phyloP scores from a whole-genome alignment of 2,329 filamentous ascomycete genomes.

The Chaetomium sp. region DNA sequence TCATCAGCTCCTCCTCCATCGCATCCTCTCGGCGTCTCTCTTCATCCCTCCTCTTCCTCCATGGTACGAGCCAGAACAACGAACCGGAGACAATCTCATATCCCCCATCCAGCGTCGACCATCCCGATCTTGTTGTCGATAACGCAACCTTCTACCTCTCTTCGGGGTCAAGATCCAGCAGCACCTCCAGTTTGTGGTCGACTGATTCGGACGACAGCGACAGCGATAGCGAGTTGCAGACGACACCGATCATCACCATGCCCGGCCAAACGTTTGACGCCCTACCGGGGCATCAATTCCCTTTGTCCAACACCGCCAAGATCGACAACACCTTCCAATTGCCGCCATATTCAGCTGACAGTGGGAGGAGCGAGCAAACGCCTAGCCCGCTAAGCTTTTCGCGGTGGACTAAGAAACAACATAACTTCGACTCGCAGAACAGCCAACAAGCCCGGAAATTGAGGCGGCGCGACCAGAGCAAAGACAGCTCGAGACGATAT shows the following conservation, averaged over 20 bases:
- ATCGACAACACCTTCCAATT: constrained; percentile 8
- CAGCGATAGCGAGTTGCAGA: neutral
- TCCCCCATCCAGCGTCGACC: neutral
- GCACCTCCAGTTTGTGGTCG: constrained; percentile 12
- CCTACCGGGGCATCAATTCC: constrained; percentile 8
- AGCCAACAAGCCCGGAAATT: constrained; percentile 6
- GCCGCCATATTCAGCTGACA: constrained; percentile 17
- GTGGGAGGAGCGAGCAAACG: constrained; percentile 16
- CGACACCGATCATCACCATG: constrained; percentile 14
- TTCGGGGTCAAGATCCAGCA: constrained; percentile 20
- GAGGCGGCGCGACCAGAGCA: constrained; percentile 7
- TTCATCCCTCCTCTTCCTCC: neutral
- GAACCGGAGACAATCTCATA: neutral
- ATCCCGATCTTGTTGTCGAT: constrained; percentile 7
- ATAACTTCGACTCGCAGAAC: constrained; percentile 9
- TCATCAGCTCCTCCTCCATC: constrained; percentile 14
- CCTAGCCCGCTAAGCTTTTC: constrained; percentile 20
- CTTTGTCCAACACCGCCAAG: neutral
- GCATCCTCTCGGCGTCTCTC: neutral
- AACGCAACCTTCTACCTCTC: constrained; percentile 21
- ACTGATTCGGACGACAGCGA: constrained; percentile 6
- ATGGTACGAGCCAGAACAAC: neutral
- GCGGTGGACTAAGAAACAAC: constrained; percentile 22
- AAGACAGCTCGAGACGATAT: constrained; percentile 14
- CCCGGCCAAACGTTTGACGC: constrained; percentile 17